Percentiles rank a stretch among this genome's conserved stretches.
Evolutionary conservation across 345 rosid genomes (phyloP).

Genomic region (Citrus inodora): DNA sequence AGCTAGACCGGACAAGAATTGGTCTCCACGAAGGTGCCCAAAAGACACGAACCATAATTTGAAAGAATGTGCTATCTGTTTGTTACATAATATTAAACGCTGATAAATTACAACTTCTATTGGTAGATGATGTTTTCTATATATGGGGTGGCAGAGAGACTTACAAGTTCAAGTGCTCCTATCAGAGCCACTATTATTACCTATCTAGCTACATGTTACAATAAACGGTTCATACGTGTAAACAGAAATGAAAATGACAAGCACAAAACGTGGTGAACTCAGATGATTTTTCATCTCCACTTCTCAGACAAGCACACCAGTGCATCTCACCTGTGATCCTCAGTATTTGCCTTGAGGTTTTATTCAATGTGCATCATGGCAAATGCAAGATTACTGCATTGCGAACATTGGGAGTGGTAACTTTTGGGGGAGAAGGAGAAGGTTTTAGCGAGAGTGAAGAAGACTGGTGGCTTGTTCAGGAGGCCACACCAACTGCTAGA

Average conservation of each 20-base stretch:
- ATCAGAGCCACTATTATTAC: constrained; percentile 12
- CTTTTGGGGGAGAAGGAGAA: background rate
- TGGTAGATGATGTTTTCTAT: background rate
- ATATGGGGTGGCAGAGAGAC: background rate
- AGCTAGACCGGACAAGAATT: background rate
- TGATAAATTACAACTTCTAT: constrained; percentile 1
- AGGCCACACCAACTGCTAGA: constrained; percentile 42
- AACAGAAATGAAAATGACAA: constrained; percentile 1
- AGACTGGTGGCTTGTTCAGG: constrained; percentile 20
- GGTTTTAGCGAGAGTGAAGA: background rate
- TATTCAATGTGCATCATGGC: background rate
- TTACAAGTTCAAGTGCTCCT: background rate
- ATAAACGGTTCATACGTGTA: background rate
- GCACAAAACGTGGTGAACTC: background rate
- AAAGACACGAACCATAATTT: background rate
- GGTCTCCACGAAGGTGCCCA: background rate
- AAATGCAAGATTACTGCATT: background rate
- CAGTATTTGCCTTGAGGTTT: background rate
- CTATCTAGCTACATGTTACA: constrained; percentile 10
- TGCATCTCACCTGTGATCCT: background rate
- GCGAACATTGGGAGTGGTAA: background rate
- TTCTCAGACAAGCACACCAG: background rate
- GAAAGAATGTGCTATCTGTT: background rate
- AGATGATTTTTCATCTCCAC: background rate
- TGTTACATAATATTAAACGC: background rate